Conservation (phyloP, 495 filamentous ascomycete genomes). For the Penicillium tannophilum region DNA sequence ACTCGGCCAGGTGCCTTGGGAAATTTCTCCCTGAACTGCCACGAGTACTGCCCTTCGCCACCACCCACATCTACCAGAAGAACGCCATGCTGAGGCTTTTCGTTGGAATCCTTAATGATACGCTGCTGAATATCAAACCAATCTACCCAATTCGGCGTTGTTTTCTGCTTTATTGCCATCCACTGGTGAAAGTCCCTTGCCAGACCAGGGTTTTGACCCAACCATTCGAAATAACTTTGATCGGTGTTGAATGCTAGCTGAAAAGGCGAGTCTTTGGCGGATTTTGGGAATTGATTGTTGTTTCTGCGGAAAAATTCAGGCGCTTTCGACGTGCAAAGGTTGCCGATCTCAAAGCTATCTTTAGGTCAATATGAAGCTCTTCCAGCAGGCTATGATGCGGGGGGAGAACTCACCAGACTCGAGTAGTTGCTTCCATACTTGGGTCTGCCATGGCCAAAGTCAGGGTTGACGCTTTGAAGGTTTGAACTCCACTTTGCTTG, state of each 20-base stretch:
- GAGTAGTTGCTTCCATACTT: conserved; percentile 16
- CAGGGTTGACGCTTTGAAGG: conserved; percentile 21
- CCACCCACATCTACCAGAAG: conserved; percentile 43
- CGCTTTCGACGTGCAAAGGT: conserved; percentile 15
- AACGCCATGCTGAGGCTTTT: conserved; percentile 21
- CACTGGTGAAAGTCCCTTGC: conserved; percentile 30
- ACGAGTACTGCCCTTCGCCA: conserved; percentile 33
- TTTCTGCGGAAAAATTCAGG: conserved; percentile 33
- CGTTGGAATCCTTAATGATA: conserved; percentile 23
- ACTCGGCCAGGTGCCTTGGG: conserved; percentile 32
- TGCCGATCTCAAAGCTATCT: conserved; percentile 21
- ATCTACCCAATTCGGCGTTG: conserved; percentile 29
- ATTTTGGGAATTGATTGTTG: conserved; percentile 27
- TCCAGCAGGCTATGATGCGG: background rate
- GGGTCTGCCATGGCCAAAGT: conserved; percentile 24
- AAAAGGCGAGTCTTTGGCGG: conserved; percentile 36
- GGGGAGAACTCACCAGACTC: conserved; percentile 17
- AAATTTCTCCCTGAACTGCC: conserved; percentile 35
- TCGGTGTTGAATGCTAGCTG: conserved; percentile 40
- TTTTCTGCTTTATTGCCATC: conserved; percentile 28
- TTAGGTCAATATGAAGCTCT: background rate
- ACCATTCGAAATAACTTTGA: conserved; percentile 32
- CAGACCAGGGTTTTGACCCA: conserved; percentile 21
- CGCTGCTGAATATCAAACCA: conserved; percentile 35
- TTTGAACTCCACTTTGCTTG: conserved; percentile 12